Evolutionary conservation across 306 rosid species (phyloP), one percentile per base, ranked within the genome.

Genomic region (Malus orientalis): DNA sequence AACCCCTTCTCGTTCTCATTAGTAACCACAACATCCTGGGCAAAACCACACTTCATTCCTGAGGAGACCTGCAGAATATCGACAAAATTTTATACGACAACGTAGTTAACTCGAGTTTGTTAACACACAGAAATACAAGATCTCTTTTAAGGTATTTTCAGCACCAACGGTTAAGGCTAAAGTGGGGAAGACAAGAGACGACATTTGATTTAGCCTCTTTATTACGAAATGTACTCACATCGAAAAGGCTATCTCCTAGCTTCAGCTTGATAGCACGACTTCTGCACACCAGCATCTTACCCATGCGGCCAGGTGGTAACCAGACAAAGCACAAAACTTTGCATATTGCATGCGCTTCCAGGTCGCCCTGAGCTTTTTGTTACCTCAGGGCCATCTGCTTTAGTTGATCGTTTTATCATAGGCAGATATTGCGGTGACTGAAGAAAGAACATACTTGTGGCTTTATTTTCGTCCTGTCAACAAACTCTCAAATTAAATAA

Each of bases 241-340:
- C 96, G 74, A 87, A 89, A 74, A 94, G 82, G 45, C 87, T 89
- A 81, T 92, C 72, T 6, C 97, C 97, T 62, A 89, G 83, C 84
- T 88, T 94, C 88, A 92, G 71, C 85, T 92, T 94, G 85, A 92
- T 64, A 53, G 84, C 88, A 78, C 97, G 97, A 67, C 97, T 92
- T 85, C 19, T 85, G 84, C 90, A 91, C 55, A 92, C 90, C 11
- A 90, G 81, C 93, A 92, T 85, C 88, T 94, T 92, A 49, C 98
- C 98, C 81, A 94, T 84, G 74, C 79, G 84, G 71, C 97, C 97
- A 19, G 87, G 71, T 74, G 97, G 91, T 78, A 90, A 32, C 87
- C 91, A 10, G 79, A 60, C 84, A 87, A 70, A 69, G 83, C 71
- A 76, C 80, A 77, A 10, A 84, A 73, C 76, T 71, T 85, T 60